Conservation (phyloP, 768 basidiomycete species). For the Tricholoma furcatifolium region DNA sequence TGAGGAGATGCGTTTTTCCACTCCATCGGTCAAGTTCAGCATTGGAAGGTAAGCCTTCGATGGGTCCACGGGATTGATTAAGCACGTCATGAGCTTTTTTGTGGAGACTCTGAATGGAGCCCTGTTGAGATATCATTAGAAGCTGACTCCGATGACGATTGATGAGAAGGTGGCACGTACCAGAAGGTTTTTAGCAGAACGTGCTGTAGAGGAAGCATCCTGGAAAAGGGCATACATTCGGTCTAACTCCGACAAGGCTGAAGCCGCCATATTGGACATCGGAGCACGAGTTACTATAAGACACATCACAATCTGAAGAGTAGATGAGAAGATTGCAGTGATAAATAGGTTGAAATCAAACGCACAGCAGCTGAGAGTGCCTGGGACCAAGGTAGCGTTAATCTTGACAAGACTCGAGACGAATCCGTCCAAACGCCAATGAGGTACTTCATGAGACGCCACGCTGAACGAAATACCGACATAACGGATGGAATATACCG, state of each 20-base stretch:
- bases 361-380: slow-evolving; percentile 64
- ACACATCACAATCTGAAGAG: slow-evolving; percentile 54
- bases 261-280: slow-evolving; percentile 42
- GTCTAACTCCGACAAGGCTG: slow-evolving; percentile 50
- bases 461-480: slow-evolving; percentile 71
- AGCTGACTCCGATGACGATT: not conserved
- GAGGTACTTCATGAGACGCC: slow-evolving; percentile 57
- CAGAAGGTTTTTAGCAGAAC: slow-evolving; percentile 43
- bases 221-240: slow-evolving; percentile 43
- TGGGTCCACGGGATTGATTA: slow-evolving; percentile 24
- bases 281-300: slow-evolving; percentile 52
- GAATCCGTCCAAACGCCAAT: slow-evolving; percentile 38
- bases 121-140: slow-evolving; percentile 25
- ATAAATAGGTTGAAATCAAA: not conserved
- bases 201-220: slow-evolving; percentile 41
- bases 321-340: not conserved
- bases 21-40: slow-evolving; percentile 55
- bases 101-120: slow-evolving; percentile 38
- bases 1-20: slow-evolving; percentile 49
- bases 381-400: slow-evolving; percentile 64
- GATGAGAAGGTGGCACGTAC: slow-evolving; percentile 27
- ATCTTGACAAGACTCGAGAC: slow-evolving; percentile 42
- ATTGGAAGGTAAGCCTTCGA: slow-evolving; percentile 34
- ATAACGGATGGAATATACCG: slow-evolving; percentile 68
- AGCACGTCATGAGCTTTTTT: slow-evolving; percentile 43